Conservation (phyloP, 2,329 filamentous ascomycete species). For the Calycina herbarum region DNA sequence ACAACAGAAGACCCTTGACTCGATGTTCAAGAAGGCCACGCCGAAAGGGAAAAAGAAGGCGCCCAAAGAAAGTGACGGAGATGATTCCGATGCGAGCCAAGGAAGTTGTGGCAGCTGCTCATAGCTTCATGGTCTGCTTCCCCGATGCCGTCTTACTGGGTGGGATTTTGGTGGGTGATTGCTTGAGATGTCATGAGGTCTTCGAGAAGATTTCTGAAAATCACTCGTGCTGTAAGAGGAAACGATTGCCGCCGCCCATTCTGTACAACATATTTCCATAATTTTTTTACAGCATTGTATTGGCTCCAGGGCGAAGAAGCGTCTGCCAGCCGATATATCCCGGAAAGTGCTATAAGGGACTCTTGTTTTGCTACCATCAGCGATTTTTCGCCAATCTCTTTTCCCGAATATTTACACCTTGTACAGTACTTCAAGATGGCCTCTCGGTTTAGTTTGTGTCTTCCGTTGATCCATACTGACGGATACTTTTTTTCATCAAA, state of each 20-base stretch:
- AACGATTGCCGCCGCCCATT: slow-evolving; percentile 3
- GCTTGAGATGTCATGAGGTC: not conserved
- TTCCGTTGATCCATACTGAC: not conserved
- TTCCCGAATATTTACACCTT: not conserved
- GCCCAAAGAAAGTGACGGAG: slow-evolving; percentile 36
- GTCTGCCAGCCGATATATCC: not conserved
- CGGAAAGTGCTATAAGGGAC: not conserved
- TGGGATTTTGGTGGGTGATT: not conserved
- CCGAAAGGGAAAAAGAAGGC: slow-evolving; percentile 42
- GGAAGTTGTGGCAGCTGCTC: slow-evolving; percentile 33
- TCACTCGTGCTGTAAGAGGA: slow-evolving; percentile 2
- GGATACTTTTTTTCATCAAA: not conserved
- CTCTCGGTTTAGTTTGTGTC: not conserved
- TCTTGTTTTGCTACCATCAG: not conserved
- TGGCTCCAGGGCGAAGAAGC: not conserved
- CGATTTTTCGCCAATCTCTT: not conserved
- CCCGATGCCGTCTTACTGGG: not conserved
- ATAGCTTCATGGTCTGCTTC: not conserved
- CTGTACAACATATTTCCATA: not conserved
- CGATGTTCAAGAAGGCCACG: slow-evolving; percentile 40
- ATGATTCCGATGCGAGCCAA: slow-evolving; percentile 26
- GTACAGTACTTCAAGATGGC: not conserved
- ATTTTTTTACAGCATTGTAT: not conserved
- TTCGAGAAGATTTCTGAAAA: not conserved
- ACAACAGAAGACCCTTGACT: slow-evolving; percentile 38